Evolutionary conservation across 208 protist species (phyloP).

Genomic region (Leishmania lainsoni): DNA sequence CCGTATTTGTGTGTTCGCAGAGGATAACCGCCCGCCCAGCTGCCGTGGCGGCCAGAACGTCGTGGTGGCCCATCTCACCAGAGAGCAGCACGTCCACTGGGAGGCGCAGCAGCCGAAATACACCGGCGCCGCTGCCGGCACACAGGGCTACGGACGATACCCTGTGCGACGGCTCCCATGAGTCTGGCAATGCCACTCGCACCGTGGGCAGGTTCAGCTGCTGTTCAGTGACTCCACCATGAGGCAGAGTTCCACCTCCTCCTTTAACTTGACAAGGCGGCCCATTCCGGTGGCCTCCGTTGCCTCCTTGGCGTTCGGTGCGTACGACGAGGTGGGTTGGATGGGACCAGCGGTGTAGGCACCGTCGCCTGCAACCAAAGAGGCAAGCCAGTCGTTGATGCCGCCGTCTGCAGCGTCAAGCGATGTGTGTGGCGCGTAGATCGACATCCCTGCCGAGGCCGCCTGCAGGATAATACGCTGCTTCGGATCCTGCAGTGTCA

Average conservation of each 20-base stretch:
- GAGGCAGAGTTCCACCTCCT: conserved; percentile 36
- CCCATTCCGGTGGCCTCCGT: conserved; percentile 51
- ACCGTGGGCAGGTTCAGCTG: conserved; percentile 57
- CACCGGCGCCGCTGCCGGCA: conserved; percentile 81
- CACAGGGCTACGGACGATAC: conserved; percentile 83
- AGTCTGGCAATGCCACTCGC: conserved; percentile 71
- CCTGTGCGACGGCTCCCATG: conserved; percentile 36
- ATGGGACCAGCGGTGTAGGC: conserved; percentile 40
- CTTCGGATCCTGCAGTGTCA: conserved; percentile 74
- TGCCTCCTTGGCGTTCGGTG: conserved; percentile 27
- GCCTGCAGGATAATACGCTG: conserved; percentile 73
- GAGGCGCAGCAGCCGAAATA: conserved; percentile 60
- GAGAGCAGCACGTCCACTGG: conserved; percentile 78
- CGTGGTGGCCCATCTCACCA: conserved; percentile 94
- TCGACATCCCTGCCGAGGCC: conserved; percentile 75
- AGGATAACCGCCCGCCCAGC: conserved; percentile 84
- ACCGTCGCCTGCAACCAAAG: conserved; percentile 39
- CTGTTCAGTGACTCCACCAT: conserved; percentile 70
- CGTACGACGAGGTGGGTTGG: conserved; percentile 40
- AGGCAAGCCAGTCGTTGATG: conserved; percentile 94
- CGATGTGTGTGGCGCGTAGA: conserved; percentile 94
- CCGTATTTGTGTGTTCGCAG: conserved; percentile 93
- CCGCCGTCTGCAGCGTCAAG: conserved; percentile 80
- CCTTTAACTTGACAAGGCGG: conserved; percentile 54
- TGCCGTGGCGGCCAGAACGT: conserved; percentile 87